These are phyloP conservation scores for Apium graveolens DNA, from an alignment of 129 eudicot genomes.

Conservation along the genomic window DNA sequence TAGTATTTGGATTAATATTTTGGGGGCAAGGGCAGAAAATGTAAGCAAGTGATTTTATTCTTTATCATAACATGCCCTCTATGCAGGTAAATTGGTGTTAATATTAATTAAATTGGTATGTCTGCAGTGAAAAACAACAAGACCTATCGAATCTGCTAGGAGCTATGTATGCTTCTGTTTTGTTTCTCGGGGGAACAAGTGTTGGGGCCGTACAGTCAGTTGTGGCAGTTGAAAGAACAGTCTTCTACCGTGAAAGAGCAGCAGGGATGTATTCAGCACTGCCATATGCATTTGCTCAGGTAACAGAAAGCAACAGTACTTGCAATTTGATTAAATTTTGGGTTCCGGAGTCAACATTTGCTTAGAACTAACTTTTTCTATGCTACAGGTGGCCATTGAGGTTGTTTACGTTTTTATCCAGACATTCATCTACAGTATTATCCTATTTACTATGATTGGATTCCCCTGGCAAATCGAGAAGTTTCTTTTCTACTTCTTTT, in stretches of 20 bases:
- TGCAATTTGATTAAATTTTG: background rate
- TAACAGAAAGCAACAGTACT: background rate
- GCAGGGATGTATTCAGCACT: constrained; percentile 65
- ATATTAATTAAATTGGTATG: background rate
- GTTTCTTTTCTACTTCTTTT: constrained; percentile 55
- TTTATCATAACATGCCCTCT: background rate
- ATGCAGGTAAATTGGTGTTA: background rate
- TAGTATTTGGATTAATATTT: constrained; percentile 51
- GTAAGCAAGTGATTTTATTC: constrained; percentile 25
- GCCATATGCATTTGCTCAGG: constrained; percentile 65
- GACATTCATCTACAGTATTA: constrained; percentile 35
- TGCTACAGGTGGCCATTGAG: constrained; percentile 53
- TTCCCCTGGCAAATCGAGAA: constrained; percentile 38
- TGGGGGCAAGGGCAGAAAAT: constrained; percentile 42
- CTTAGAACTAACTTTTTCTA: background rate
- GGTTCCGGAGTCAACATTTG: background rate
- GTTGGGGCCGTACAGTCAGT: constrained; percentile 44
- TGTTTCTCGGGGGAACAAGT: constrained; percentile 56
- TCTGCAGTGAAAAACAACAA: constrained; percentile 36
- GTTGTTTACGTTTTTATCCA: constrained; percentile 32
- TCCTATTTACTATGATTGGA: constrained; percentile 70
- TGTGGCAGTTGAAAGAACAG: constrained; percentile 49
- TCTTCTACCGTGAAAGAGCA: constrained; percentile 57
- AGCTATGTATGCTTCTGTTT: constrained; percentile 44
- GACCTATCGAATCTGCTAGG: constrained; percentile 44